A percentile compares a stretch with the other conserved stretches of the same genome.
These are phyloP conservation scores for Ashbya aceris DNA, from an alignment of 1,139 yeast genomes.

Conservation along the genomic window DNA sequence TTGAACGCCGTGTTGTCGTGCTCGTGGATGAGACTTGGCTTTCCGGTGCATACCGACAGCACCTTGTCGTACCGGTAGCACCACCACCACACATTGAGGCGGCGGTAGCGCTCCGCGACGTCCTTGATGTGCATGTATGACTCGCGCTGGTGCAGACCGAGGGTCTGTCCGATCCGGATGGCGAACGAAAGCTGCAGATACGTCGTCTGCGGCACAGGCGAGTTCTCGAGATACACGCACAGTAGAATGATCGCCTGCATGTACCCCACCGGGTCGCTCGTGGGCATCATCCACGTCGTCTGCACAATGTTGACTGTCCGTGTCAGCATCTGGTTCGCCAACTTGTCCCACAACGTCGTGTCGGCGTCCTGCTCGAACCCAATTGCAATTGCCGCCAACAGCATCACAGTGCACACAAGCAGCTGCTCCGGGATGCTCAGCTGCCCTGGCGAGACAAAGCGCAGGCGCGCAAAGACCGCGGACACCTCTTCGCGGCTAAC, in stretches of 20 bases:
- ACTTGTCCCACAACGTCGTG: constrained; percentile 2
- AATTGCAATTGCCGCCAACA: background rate
- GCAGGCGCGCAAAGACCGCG: background rate
- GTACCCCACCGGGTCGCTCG: constrained; percentile 5
- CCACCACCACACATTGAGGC: constrained; percentile 5
- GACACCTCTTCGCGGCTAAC: background rate
- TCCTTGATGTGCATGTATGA: constrained; percentile 4
- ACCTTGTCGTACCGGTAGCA: constrained; percentile 7
- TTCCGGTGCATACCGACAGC: constrained; percentile 8
- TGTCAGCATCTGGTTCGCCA: constrained; percentile 6
- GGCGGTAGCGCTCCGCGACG: constrained; percentile 5
- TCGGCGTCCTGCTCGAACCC: background rate
- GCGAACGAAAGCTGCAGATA: constrained; percentile 6
- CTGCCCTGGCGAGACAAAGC: background rate
- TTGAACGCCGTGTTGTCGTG: constrained; percentile 6
- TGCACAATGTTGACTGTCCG: constrained; percentile 6
- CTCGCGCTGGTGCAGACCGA: constrained; percentile 7
- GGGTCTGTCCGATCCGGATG: constrained; percentile 7
- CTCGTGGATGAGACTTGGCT: constrained; percentile 8
- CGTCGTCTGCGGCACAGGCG: constrained; percentile 7
- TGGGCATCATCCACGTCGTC: constrained; percentile 4
- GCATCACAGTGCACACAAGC: background rate
- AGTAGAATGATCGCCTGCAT: constrained; percentile 6
- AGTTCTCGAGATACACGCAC: constrained; percentile 7
- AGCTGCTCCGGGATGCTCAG: constrained; percentile 1